These are phyloP conservation scores for Termitomyces titanicus DNA, from an alignment of 768 basidiomycete genomes.

Conservation along the genomic window DNA sequence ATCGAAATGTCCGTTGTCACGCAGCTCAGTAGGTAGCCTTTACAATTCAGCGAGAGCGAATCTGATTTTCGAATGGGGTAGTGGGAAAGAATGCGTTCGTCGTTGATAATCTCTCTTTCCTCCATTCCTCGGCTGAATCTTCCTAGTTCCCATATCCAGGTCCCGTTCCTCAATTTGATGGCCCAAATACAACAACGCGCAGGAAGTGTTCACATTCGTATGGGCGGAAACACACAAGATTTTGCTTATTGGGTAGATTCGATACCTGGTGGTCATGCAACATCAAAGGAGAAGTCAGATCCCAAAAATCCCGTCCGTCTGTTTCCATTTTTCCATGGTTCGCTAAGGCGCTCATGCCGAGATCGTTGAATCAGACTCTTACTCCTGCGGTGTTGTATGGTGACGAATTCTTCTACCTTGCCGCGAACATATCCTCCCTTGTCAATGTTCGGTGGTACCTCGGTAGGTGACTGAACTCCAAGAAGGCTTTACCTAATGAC, in stretches of 20 bases:
- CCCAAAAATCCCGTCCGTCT: slow-evolving; percentile 28
- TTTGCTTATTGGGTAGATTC: slow-evolving; percentile 37
- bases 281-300: slow-evolving; percentile 36
- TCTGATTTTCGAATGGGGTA: not conserved
- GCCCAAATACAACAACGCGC: slow-evolving; percentile 53
- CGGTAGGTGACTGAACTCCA: slow-evolving; percentile 25
- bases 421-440: slow-evolving; percentile 54
- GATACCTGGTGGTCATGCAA: slow-evolving; percentile 35
- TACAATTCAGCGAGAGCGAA: too few relatives aligned
- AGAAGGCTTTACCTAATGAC: not conserved
- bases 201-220: slow-evolving; percentile 50
- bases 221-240: slow-evolving; percentile 73
- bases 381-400: slow-evolving; percentile 68
- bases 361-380: slow-evolving; percentile 36
- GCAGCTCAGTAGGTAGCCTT: slow-evolving; percentile 45
- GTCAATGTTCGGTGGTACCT: slow-evolving; percentile 67
- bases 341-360: not conserved
- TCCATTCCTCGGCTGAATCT: not conserved
- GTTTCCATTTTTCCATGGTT: not conserved
- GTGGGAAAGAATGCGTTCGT: slow-evolving; percentile 1
- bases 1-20: slow-evolving; percentile 72
- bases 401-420: slow-evolving; percentile 61
- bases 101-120: not conserved
- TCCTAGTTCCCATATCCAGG: slow-evolving; percentile 2
- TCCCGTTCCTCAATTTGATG: slow-evolving; percentile 67